Conservation (phyloP, 192 early-diverging fungal species). For the Mortierella hygrophila region DNA sequence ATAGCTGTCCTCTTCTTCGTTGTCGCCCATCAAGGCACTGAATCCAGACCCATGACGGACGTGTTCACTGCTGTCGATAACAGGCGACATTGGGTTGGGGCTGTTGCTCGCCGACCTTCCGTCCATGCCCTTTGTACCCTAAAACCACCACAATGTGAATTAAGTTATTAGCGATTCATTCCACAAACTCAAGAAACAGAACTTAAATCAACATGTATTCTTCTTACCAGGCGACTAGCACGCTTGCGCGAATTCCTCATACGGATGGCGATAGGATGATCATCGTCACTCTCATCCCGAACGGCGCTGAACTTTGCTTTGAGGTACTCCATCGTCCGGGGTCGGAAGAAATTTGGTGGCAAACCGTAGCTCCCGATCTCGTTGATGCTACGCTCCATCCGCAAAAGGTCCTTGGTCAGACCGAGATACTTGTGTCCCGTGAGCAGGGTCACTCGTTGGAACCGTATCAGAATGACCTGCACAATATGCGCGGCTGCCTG, state of each 20-base stretch:
- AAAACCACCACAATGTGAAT: not conserved
- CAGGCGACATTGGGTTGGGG: conserved; percentile 31
- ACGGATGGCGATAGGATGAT: conserved; percentile 50
- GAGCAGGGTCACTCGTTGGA: conserved; percentile 94
- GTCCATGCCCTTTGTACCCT: conserved; percentile 12
- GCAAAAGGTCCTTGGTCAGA: conserved; percentile 86
- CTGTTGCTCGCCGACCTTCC: conserved; percentile 14
- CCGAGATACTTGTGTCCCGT: conserved; percentile 92
- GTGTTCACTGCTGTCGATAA: conserved; percentile 28
- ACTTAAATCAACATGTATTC: not conserved
- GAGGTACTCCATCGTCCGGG: conserved; percentile 68
- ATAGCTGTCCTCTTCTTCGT: conserved; percentile 67
- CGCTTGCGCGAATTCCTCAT: conserved; percentile 42
- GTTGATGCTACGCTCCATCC: conserved; percentile 87
- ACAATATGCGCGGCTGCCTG: conserved; percentile 94
- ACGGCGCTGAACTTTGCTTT: conserved; percentile 60
- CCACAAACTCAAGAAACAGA: not conserved
- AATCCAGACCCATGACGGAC: conserved; percentile 56
- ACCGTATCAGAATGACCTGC: conserved; percentile 94
- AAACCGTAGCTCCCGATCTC: conserved; percentile 74
- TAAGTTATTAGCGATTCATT: not conserved
- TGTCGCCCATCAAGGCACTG: conserved; percentile 53
- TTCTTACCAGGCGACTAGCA: conserved; percentile 30
- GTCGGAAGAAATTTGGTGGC: conserved; percentile 65
- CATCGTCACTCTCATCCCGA: conserved; percentile 48